Base-by-base conservation (phyloP, 2,329 filamentous ascomycete genomes). In the Aspergillus fumigatiaffinis region DNA sequence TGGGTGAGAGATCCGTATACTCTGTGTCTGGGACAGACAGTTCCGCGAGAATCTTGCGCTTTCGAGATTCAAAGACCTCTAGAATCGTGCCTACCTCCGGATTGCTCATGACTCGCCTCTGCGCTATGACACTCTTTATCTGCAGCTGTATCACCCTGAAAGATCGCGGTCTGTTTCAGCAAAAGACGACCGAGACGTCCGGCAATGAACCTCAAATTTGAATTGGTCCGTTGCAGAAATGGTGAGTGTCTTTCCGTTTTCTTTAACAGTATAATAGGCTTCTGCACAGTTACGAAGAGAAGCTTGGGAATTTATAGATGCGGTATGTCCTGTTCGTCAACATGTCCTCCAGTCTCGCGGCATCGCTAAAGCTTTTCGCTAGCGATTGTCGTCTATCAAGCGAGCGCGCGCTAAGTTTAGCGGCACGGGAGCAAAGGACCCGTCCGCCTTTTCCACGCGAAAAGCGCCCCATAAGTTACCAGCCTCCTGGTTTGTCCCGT, bases 1-100 rank as follows among this genome's bases (percentile, higher is more conserved):
- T 97, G 2, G 93, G 92, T 1, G 91, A 96, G 7, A 88, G 82
- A 74, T 97, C 93, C 44, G 85, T 84, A 74, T 96, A 96, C 58
- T 89, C 82, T 3, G 79, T 81, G 47, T 85, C 83, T 1, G 91
- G 88, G 3, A 86, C 80, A 8, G 84, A 78, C 3, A 97, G 85
- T 63, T 87, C 84, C 46, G 81, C 76, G 14, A 97, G 77, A 62
- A 96, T 95, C 58, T 82, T 86, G 52, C 76, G 71, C 75, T 97
- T 97, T 70, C 85, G 89, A 49, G 74, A 69, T 44, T 74, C 51
- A 68, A 90, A 90, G 25, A 60, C 61, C 8, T 63, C 56, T 3
- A 73, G 67, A 32, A 76, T 60, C 35, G 53, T 59, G 51, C 23
- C 50, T 51, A 38, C 50, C 48, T 55, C 10, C 17, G 28, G 17